These are phyloP conservation scores for Ceratobasidium sp. DNA, from an alignment of 1,284 basidiomycete genomes.

Conservation along the genomic window DNA sequence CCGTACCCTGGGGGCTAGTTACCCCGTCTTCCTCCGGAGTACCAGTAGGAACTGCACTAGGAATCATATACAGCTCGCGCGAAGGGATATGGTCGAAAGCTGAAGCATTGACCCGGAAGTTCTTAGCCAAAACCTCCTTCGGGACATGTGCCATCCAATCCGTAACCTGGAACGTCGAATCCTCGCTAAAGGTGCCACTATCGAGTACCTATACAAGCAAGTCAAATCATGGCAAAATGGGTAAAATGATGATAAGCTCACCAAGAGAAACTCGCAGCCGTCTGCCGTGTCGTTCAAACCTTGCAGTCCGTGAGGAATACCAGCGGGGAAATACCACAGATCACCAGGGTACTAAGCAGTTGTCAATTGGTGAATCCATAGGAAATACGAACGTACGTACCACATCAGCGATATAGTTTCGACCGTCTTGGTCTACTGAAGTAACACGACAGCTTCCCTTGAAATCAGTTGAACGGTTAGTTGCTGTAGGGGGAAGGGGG, in stretches of 20 bases:
- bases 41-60: slow-evolving; percentile 16
- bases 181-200: slow-evolving; percentile 68
- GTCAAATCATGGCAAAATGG: slow-evolving; percentile 30
- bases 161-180: slow-evolving; percentile 66
- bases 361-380: slow-evolving; percentile 48
- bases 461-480: neutral
- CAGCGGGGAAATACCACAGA: slow-evolving; percentile 70
- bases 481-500: neutral
- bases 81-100: slow-evolving; percentile 49
- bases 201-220: slow-evolving; percentile 62
- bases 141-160: slow-evolving; percentile 60
- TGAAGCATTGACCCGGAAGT: slow-evolving; percentile 44
- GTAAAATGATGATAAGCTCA: slow-evolving; percentile 48
- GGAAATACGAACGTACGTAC: slow-evolving; percentile 65
- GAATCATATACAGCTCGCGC: slow-evolving; percentile 49
- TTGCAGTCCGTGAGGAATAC: slow-evolving; percentile 69
- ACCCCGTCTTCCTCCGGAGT: slow-evolving; percentile 53
- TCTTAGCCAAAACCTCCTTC: slow-evolving; percentile 60
- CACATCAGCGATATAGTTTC: slow-evolving; percentile 65
- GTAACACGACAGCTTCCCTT: slow-evolving; percentile 68
- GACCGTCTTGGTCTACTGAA: slow-evolving; percentile 64
- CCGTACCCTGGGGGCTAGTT: slow-evolving; percentile 58
- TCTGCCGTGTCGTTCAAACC: slow-evolving; percentile 61
- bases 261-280: slow-evolving; percentile 71
- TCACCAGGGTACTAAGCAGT: slow-evolving; percentile 29